phyloP scores from a whole-genome alignment of 768 basidiomycete genomes.

The Gloeostereum incarnatum region DNA sequence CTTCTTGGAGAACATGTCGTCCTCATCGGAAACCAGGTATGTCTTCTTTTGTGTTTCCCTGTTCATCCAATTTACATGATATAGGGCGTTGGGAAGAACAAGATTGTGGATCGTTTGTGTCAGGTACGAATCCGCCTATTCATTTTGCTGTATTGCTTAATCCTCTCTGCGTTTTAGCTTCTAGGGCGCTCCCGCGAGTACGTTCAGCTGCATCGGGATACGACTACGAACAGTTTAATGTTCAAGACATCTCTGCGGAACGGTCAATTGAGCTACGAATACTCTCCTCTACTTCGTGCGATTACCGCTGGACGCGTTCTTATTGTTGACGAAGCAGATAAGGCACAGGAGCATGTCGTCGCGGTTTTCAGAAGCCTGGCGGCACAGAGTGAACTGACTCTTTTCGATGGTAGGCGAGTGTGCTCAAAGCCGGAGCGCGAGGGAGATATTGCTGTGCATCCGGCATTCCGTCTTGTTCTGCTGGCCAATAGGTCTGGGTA shows the following conservation, averaged over 20 bases:
- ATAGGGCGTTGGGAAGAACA: slow-evolving; percentile 65
- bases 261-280: slow-evolving; percentile 49
- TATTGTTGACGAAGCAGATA: slow-evolving; percentile 65
- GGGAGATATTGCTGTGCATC: slow-evolving; percentile 51
- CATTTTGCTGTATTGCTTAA: not conserved
- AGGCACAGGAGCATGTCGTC: slow-evolving; percentile 66
- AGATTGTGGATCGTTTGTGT: slow-evolving; percentile 54
- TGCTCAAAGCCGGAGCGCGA: slow-evolving; percentile 33
- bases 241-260: slow-evolving; percentile 53
- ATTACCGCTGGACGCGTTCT: slow-evolving; percentile 54
- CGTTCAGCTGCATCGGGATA: slow-evolving; percentile 61
- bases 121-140: slow-evolving; percentile 27
- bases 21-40: slow-evolving; percentile 57
- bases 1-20: slow-evolving; percentile 55
- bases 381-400: slow-evolving; percentile 52
- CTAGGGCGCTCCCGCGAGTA: slow-evolving; percentile 58
- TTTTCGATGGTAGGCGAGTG: slow-evolving; percentile 55
- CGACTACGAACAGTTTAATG: slow-evolving; percentile 64
- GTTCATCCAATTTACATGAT: not conserved
- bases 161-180: slow-evolving; percentile 25
- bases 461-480: slow-evolving; percentile 52
- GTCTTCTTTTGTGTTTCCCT: slow-evolving; percentile 6
- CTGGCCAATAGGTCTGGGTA: slow-evolving; percentile 64
- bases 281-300: slow-evolving; percentile 59
- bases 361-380: slow-evolving; percentile 64